Evolutionary conservation across 441 rosid species (phyloP), one percentile per base, ranked within the genome.

Genomic region (Croton setiger): DNA sequence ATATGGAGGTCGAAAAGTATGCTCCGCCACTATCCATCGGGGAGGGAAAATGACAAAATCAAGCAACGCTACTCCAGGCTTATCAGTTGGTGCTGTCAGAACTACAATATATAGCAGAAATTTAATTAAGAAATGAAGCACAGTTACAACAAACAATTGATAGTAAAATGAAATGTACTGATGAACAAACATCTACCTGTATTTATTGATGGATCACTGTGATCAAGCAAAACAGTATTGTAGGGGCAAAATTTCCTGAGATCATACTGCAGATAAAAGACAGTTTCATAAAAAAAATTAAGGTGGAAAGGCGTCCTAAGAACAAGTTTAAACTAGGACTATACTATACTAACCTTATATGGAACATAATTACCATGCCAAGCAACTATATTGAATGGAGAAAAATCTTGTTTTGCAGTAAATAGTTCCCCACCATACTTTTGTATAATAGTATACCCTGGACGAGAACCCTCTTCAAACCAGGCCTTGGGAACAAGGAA

Each of bases 291-390:
- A 64, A 11, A 20, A 45, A 47, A 41, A 48, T 18, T 18, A 47
- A 20, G 11, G 48, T 7, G 13, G 31, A 43, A 62, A 49, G 52
- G 61, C 23, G 23, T 18, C n/a, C 4, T 60, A 5, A 15, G 13
- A 39, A 21, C 11, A 47, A 52, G 41, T 53, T 60, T 51, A 54
- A 66, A 51, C 1, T 27, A 27, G 31, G 31, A 58, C 43, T 7
- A 61, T 7, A 27, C 39, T 37, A 21, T 36, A 81, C 69, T 67
- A 70, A 87, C 99, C 93, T 94, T 94, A 72, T 87, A 92, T 52
- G 99, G 98, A 55, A 84, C 89, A 76, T 92, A 92, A 76, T 92
- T 92, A 74, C 99, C 99, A 83, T 92, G 99, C 99, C 99, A 94
- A 67, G 99, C 94, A 69, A 89, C 97, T 4, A 90, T 94, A 72